phyloP scores from a whole-genome alignment of 2,329 filamentous ascomycete genomes.

The Diaporthe eres region DNA sequence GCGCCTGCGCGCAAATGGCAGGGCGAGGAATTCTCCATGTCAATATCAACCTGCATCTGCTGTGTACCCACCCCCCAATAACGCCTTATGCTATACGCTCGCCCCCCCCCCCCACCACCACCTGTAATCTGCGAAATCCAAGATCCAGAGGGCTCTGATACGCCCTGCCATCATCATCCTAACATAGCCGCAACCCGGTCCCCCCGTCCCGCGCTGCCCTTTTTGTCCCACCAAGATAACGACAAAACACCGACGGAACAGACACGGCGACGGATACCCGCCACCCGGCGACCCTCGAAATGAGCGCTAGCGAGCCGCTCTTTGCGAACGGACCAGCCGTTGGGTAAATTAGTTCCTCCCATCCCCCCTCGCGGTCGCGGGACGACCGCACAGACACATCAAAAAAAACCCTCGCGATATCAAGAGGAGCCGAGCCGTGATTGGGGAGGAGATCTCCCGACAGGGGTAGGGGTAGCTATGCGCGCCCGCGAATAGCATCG shows the following conservation, averaged over 20 bases:
- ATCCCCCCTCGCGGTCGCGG: too few relatives aligned
- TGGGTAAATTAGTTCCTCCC: neutral
- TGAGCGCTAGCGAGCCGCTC: conserved; percentile 1
- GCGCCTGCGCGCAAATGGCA: neutral
- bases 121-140: neutral
- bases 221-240: neutral
- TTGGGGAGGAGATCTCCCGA: neutral
- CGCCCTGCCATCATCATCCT: neutral
- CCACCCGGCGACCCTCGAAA: conserved; percentile 16
- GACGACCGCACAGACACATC: neutral
- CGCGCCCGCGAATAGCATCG: neutral
- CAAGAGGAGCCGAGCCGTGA: neutral
- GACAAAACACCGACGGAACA: conserved; percentile 18
- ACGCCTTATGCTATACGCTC: neutral
- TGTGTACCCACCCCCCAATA: conserved; percentile 16
- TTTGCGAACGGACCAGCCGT: conserved; percentile 19
- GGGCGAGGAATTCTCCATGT: neutral
- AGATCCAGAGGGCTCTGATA: neutral
- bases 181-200: neutral
- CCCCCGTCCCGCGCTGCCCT: too few relatives aligned
- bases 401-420: neutral
- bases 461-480: neutral
- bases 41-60: conserved; percentile 19
- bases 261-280: neutral
- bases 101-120: neutral